phyloP scores from a whole-genome alignment of 148 eudicot genomes.

The Vaccinium myrtillus region DNA sequence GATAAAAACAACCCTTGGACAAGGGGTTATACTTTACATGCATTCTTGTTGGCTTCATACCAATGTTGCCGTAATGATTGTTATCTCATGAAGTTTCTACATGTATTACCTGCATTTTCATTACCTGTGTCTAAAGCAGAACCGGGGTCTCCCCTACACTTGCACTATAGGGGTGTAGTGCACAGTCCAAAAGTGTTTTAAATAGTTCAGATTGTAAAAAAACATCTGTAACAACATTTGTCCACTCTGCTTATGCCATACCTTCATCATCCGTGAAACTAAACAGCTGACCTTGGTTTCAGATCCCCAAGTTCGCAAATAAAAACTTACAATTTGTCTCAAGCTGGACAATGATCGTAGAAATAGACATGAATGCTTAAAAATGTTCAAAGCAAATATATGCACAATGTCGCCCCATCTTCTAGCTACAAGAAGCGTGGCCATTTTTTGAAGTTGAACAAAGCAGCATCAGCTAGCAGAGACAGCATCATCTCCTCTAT shows the following conservation, averaged over 20 bases:
- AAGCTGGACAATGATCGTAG: background rate
- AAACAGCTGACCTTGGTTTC: background rate
- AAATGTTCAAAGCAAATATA: background rate
- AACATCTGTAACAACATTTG: background rate
- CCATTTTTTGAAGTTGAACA: background rate
- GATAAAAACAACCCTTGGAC: background rate
- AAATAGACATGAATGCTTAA: background rate
- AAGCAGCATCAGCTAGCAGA: background rate
- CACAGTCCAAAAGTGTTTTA: too few species aligned
- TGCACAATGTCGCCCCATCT: background rate
- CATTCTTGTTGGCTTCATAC: background rate
- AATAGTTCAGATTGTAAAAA: too few species aligned
- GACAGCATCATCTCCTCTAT: background rate
- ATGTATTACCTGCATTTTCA: background rate
- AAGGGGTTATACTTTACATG: background rate
- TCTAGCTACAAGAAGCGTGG: background rate
- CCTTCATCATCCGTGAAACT: background rate
- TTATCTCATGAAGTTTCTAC: background rate
- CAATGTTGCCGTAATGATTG: background rate
- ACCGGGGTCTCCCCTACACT: too few species aligned
- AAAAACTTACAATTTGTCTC: background rate
- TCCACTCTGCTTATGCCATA: background rate
- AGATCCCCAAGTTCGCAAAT: background rate
- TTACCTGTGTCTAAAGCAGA: background rate
- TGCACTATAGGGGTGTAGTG: too few species aligned